Evolutionary conservation across 371 early-diverging fungal species (phyloP), one percentile per base, ranked within the genome.

Genomic region (Haplosporangium sp.): DNA sequence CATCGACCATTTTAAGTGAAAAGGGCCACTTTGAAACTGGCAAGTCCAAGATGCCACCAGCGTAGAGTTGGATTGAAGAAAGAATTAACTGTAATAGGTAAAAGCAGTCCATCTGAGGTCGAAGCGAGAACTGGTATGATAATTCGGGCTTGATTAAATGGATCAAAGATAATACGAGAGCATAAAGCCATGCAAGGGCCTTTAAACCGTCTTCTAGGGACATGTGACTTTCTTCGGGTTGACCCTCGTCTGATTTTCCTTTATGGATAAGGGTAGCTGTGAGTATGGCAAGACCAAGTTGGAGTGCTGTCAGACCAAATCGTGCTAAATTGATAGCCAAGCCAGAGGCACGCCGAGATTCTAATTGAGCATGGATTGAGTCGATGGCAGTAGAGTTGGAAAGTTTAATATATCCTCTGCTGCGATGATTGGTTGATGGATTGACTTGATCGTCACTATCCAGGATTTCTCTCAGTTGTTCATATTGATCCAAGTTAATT

Each of bases 41-140:
- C 17, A 60, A 13, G 3, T 19, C 42, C 40, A 67, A 37, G n/a
- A 66, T 4, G 8, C 60, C 70, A 34, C 47, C 53, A 11, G 17
- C 2, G 57, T 67, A 73, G n/a, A 78, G 74, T 3, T 55, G n/a
- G 19, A 70, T 38, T 0, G 70, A 58, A 5, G 66, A 65, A 9
- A 78, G 71, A 40, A 63, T 20, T 11, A 73, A 39, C 53, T 73
- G 63, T 20, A 78, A 65, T 9, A 66, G 19, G 42, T 71, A 73
- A 34, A 78, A 63, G n/a, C 67, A 1, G 44, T 78, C 79, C 59
- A 78, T 65, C 39, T 78, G 79, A 2, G 71, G 67, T 10, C 79
- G 74, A 27, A 78, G 39, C 79, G 69, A 74, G 71, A 73, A 70
- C 52, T 67, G 63, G 45, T 20, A 57, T 4, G 79, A 61, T 9